Percentiles rank a stretch among this genome's conserved stretches.
These are phyloP conservation scores for Spizellomyces punctatus DNA, from an alignment of 192 early-diverging fungal genomes.

Conservation along the genomic window DNA sequence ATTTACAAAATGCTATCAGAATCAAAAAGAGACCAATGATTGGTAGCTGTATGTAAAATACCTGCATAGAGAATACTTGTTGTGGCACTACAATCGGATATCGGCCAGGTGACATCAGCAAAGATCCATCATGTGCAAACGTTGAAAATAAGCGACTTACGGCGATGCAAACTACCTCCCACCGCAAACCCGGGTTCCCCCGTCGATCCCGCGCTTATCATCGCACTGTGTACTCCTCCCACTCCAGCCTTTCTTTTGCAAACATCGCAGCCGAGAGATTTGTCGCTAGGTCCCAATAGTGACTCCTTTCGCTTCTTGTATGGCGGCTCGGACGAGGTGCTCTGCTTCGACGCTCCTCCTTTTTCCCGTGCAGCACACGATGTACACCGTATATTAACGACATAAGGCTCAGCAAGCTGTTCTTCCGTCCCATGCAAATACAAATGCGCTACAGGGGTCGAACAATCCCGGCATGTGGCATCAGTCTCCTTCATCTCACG, in stretches of 20 bases:
- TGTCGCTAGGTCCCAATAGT: neutral
- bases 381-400: neutral
- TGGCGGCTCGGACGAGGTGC: neutral
- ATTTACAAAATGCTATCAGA: neutral
- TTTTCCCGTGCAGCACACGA: neutral
- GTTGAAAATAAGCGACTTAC: too few relatives aligned
- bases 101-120: neutral
- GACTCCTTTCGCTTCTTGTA: neutral
- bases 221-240: neutral
- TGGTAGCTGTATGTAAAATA: neutral
- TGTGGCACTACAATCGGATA: slow-evolving; percentile 19
- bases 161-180: too few relatives aligned
- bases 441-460: neutral
- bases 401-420: neutral
- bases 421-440: slow-evolving; percentile 9
- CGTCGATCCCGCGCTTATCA: neutral
- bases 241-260: neutral
- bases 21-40: too few relatives aligned
- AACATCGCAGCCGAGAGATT: neutral
- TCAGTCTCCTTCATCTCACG: neutral
- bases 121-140: neutral
- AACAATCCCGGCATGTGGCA: neutral
- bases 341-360: neutral
- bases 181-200: neutral
- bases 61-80: slow-evolving; percentile 5